Base-by-base conservation (phyloP, 106 monocot species). In the Allium fistulosum region DNA sequence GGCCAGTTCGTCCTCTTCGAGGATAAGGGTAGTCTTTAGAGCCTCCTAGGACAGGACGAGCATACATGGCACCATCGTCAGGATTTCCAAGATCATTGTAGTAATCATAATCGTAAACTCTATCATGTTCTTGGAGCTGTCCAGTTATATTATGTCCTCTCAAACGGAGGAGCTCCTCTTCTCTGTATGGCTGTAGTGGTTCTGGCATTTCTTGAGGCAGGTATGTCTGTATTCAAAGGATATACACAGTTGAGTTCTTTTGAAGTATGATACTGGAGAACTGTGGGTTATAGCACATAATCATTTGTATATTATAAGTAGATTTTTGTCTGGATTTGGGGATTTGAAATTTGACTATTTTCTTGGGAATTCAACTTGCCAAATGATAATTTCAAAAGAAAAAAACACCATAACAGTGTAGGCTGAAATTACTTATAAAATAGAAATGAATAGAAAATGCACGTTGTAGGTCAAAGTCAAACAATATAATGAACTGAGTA, bases 81-180 rank as follows among this genome's bases (percentile, higher is more conserved):
- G 94, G 94, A 26, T 77, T 13, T 8, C 90, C 94, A 10, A 94
- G 83, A 62, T 94, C 94, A 48, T 94, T 94, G 78, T 94, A 94
- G 78, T 75, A 78, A 2, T 70, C 86, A 63, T 94, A 94, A 59
- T 28, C 67, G 53, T 94, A 94, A 49, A 94, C 69, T 0, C 94
- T 72, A 72, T 94, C 90, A 12, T 71, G 73, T 17, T 88, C 85
- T 69, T 88, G 48, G 26, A 87, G 78, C 65, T 80, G 57, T 3
- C 87, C 70, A 10, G 58, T 60, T 16, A 80, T 72, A 48, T 78
- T 37, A 46, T 87, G 80, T 11, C 91, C 91, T 50, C 79, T 69
- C 2, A 92, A 76, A 49, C 78, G 70, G n/a, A 18, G 17, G 51
- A 92, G 84, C 78, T 92, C 91, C 18, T 84, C 78, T 13, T 87